These are phyloP conservation scores for Gamsiella multidivaricata DNA, from an alignment of 192 early-diverging fungal species.

Conservation along the genomic window DNA sequence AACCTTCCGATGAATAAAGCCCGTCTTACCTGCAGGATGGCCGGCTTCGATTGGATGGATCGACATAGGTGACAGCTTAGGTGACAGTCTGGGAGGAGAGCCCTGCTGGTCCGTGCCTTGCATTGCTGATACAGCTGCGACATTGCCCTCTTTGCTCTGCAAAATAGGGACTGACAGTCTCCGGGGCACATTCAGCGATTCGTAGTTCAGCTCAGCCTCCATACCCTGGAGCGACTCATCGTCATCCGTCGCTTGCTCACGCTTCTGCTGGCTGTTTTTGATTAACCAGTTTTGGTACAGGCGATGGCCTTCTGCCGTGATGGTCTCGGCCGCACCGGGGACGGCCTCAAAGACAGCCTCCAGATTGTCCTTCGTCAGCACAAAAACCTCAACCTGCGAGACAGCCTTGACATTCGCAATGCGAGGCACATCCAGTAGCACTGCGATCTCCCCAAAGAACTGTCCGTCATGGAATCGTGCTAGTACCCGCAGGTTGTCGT, in stretches of 20 bases:
- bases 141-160: not conserved
- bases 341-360: conserved; percentile 49
- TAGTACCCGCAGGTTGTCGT: conserved; percentile 36
- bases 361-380: conserved; percentile 55
- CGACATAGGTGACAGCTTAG: too few species aligned
- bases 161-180: not conserved
- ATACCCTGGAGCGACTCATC: not conserved
- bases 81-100: not conserved
- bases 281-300: conserved; percentile 45
- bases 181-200: conserved; percentile 15
- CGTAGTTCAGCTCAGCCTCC: not conserved
- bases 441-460: conserved; percentile 65
- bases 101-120: conserved; percentile 2
- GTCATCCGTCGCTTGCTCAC: not conserved
- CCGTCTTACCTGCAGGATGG: conserved; percentile 19
- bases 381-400: conserved; percentile 60
- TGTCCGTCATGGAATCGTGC: conserved; percentile 54
- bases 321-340: conserved; percentile 48
- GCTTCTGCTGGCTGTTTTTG: not conserved
- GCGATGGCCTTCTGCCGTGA: conserved; percentile 35
- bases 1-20: not conserved
- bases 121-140: not conserved
- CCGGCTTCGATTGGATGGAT: conserved; percentile 40
- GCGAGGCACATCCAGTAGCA: conserved; percentile 59
- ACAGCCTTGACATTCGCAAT: conserved; percentile 59